Percentiles rank a stretch among this genome's conserved stretches.
Evolutionary conservation across 441 rosid species (phyloP).

Genomic region (Macaranga tanarius): DNA sequence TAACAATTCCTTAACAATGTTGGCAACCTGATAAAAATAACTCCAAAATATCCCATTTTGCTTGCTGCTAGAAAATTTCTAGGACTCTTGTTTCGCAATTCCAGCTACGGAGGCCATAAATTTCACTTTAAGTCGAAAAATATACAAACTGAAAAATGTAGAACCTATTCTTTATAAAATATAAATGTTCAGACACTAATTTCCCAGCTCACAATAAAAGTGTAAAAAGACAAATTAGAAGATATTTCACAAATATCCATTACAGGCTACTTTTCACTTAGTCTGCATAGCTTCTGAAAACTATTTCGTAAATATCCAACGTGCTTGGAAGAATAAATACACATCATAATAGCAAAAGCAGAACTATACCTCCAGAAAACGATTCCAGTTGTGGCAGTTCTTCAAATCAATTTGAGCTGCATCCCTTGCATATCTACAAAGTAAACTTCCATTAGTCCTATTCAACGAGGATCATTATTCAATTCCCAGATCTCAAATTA

Average conservation of each 20-base stretch:
- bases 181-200: not conserved
- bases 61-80: not conserved
- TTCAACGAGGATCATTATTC: slow-evolving; percentile 18
- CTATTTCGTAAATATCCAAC: not conserved
- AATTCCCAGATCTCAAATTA: no score
- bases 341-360: not conserved
- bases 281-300: not conserved
- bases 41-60: not conserved
- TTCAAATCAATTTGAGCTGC: slow-evolving; percentile 71
- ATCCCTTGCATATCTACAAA: slow-evolving; percentile 69
- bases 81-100: not conserved
- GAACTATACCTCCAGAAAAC: slow-evolving; percentile 80
- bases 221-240: not conserved
- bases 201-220: not conserved
- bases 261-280: no score
- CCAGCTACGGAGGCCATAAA: not conserved
- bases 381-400: slow-evolving; percentile 82
- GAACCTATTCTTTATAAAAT: not conserved
- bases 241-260: no score
- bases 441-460: slow-evolving; percentile 22
- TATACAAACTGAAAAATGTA: not conserved
- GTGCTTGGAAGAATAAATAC: not conserved
- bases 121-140: not conserved
- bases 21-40: not conserved
- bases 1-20: not conserved